Conservation (phyloP, 345 rosid genomes). For the Bruguiera parviflora region DNA sequence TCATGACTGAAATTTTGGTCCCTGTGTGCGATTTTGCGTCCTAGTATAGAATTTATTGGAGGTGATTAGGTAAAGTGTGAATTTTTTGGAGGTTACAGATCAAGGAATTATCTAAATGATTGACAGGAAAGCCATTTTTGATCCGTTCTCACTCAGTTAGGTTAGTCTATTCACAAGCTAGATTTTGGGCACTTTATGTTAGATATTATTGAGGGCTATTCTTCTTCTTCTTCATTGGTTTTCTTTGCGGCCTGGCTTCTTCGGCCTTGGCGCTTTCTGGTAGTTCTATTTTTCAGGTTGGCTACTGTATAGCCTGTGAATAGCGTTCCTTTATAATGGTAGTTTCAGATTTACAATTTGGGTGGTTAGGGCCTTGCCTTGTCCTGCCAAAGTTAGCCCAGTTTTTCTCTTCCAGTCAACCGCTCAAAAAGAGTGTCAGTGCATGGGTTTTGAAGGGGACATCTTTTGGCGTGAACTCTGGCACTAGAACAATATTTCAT, state of each 20-base stretch:
- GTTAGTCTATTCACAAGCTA: not conserved
- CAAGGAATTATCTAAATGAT: not conserved
- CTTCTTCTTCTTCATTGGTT: not conserved
- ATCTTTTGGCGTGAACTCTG: not conserved
- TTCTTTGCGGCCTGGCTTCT: not conserved
- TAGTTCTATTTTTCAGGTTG: not conserved
- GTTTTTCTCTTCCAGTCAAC: not conserved
- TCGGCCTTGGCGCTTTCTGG: not conserved
- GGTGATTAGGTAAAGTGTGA: not conserved
- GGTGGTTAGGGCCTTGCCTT: not conserved
- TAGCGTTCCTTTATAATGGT: not conserved
- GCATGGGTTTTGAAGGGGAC: not conserved
- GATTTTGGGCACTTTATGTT: not conserved
- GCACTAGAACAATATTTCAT: not conserved
- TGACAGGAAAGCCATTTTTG: not conserved
- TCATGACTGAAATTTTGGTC: not conserved
- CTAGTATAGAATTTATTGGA: not conserved
- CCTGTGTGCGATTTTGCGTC: not conserved
- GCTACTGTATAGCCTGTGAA: not conserved
- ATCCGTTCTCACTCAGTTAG: not conserved
- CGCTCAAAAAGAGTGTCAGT: not conserved
- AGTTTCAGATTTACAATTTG: not conserved
- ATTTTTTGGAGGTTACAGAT: slow-evolving; percentile 2
- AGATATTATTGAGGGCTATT: not conserved
- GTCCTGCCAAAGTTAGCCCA: not conserved